A percentile compares a stretch with the other conserved stretches of the same genome.
phyloP scores from a whole-genome alignment of 1,284 basidiomycete genomes.

The Naganishia albida region DNA sequence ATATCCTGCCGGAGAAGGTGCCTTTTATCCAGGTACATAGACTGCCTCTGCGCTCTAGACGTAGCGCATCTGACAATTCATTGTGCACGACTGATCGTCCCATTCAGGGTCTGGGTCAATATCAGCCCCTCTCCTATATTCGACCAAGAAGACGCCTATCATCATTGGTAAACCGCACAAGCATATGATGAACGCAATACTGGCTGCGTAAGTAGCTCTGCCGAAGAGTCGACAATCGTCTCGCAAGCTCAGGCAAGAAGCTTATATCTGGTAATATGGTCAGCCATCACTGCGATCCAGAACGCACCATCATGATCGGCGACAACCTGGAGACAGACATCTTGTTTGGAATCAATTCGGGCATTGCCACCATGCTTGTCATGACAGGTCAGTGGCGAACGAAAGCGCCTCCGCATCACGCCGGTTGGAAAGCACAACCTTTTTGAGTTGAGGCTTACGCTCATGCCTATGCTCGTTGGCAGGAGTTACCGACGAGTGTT shows the following conservation, averaged over 20 bases:
- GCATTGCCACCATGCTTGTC: slow-evolving; percentile 83
- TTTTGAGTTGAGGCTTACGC: not conserved
- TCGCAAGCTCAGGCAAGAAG: too few relatives aligned
- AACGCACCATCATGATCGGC: slow-evolving; percentile 88
- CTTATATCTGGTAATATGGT: too few relatives aligned
- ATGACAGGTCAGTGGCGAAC: slow-evolving; percentile 68
- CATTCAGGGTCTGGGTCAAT: slow-evolving; percentile 67
- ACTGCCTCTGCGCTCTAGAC: not conserved
- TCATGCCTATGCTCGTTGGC: slow-evolving; percentile 19
- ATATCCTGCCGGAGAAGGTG: slow-evolving; percentile 70
- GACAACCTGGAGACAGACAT: slow-evolving; percentile 90
- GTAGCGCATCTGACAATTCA: too few relatives aligned
- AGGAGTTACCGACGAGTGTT: slow-evolving; percentile 72
- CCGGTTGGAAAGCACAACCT: slow-evolving; percentile 26
- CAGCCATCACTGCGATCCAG: slow-evolving; percentile 82
- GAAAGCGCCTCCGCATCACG: slow-evolving; percentile 3
- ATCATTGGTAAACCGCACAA: slow-evolving; percentile 88
- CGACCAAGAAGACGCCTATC: slow-evolving; percentile 66
- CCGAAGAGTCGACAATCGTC: too few relatives aligned
- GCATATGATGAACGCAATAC: slow-evolving; percentile 92
- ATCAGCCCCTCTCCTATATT: slow-evolving; percentile 76
- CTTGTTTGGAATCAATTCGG: slow-evolving; percentile 81
- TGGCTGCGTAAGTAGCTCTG: slow-evolving; percentile 83
- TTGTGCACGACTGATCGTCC: not conserved
- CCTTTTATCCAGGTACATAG: slow-evolving; percentile 70